Conservation (phyloP, 2,329 filamentous ascomycete species). For the Talaromyces rugulosus region DNA sequence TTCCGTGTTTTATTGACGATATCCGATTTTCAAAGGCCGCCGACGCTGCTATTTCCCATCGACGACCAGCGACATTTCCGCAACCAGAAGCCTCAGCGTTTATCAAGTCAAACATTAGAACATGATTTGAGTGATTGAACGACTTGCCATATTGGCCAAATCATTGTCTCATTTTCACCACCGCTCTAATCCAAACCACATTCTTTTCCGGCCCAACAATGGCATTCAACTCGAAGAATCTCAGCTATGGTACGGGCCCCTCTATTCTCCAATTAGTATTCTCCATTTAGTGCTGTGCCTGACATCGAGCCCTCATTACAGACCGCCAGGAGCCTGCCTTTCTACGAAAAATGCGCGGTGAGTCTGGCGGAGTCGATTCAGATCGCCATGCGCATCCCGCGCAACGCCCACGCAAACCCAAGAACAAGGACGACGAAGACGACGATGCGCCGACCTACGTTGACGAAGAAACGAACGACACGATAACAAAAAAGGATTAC, state of each 20-base stretch:
- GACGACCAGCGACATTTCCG: background rate
- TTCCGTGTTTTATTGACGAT: background rate
- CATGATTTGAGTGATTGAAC: background rate
- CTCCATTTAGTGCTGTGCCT: constrained; percentile 4
- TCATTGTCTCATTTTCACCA: background rate
- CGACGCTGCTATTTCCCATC: background rate
- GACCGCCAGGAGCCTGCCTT: constrained; percentile 42
- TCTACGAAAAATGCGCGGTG: constrained; percentile 36
- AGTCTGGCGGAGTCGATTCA: constrained; percentile 31
- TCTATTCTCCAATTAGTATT: background rate
- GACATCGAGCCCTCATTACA: constrained; percentile 15
- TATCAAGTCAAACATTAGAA: background rate
- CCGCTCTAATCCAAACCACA: background rate
- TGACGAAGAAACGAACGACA: constrained; percentile 40
- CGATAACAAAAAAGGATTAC: constrained; percentile 42
- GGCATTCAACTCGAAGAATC: constrained; percentile 41
- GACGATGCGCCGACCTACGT: constrained; percentile 43
- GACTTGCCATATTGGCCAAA: background rate
- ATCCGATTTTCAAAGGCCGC: background rate
- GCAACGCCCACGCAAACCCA: constrained; percentile 32
- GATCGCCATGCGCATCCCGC: constrained; percentile 35
- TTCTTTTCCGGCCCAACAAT: constrained; percentile 18
- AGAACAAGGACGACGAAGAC: constrained; percentile 28
- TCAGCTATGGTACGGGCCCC: constrained; percentile 36
- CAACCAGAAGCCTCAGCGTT: background rate